A percentile compares a stretch with the other conserved stretches of the same genome.
Conservation (phyloP, 805 yeast species). For the Candida sphagnicola region DNA sequence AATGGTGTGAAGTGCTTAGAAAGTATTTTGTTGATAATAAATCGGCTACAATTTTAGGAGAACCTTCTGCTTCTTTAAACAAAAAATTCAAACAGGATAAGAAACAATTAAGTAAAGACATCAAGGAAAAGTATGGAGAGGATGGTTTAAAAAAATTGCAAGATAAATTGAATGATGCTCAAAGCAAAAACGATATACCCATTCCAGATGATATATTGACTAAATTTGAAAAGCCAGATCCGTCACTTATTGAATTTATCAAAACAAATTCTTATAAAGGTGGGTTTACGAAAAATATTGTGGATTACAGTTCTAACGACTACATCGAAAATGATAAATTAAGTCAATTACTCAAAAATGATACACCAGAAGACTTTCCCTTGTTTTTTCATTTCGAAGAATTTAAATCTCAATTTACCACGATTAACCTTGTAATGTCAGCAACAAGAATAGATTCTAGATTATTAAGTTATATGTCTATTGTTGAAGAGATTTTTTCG, state of each 20-base stretch:
- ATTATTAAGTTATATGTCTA: conserved; percentile 60
- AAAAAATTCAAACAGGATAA: conserved; percentile 47
- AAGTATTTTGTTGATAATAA: conserved; percentile 55
- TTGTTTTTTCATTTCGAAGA: conserved; percentile 75
- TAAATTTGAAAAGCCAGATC: conserved; percentile 68
- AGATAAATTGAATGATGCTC: conserved; percentile 56
- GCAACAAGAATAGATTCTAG: conserved; percentile 48
- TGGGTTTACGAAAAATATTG: conserved; percentile 40
- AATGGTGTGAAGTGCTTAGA: conserved; percentile 63
- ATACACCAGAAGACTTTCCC: conserved; percentile 50
- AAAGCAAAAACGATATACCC: conserved; percentile 62
- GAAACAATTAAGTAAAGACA: conserved; percentile 44
- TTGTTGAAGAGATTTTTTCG: conserved; percentile 63
- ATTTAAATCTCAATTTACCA: conserved; percentile 73
- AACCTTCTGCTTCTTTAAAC: conserved; percentile 65
- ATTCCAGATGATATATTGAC: conserved; percentile 68
- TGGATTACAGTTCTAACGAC: conserved; percentile 18
- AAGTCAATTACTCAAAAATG: conserved; percentile 13
- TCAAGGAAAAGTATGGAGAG: conserved; percentile 51
- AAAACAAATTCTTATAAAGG: conserved; percentile 61
- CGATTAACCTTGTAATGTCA: conserved; percentile 58
- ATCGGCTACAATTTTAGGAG: conserved; percentile 63
- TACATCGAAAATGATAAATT: conserved; percentile 21
- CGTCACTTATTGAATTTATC: conserved; percentile 69
- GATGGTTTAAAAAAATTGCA: conserved; percentile 55